Conservation (phyloP, 2,329 filamentous ascomycete species). For the Ramularia collo-cygni region DNA sequence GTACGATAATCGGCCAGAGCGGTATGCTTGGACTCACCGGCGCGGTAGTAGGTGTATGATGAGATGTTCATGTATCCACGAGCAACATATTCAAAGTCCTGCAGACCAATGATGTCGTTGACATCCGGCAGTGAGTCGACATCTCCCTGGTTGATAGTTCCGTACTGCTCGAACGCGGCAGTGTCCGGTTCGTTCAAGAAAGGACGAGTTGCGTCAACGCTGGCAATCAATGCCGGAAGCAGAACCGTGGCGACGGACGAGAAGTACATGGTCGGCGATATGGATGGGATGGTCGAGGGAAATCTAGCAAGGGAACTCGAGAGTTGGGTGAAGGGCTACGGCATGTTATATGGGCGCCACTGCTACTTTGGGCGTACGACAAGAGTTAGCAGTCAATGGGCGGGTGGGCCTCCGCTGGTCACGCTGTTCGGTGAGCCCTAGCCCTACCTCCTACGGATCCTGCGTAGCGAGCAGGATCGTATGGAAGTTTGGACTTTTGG, state of each 20-base stretch:
- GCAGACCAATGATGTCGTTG: constrained; percentile 10
- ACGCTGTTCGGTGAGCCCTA: too few relatives aligned
- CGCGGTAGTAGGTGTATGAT: constrained; percentile 24
- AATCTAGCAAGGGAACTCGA: too few relatives aligned
- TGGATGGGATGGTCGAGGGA: too few relatives aligned
- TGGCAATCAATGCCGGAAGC: constrained; percentile 5
- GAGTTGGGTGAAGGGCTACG: too few relatives aligned
- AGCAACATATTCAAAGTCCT: constrained; percentile 14
- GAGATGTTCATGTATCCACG: constrained; percentile 12
- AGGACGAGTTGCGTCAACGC: constrained; percentile 11
- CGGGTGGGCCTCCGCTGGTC: too few relatives aligned
- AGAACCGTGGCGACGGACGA: background rate
- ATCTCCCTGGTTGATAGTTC: constrained; percentile 8
- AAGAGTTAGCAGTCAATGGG: too few relatives aligned
- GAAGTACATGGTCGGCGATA: background rate
- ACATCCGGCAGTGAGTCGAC: constrained; percentile 8
- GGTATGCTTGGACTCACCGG: constrained; percentile 6
- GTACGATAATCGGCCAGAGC: too few relatives aligned
- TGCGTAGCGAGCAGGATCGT: too few relatives aligned
- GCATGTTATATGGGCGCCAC: too few relatives aligned
- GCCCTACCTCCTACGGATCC: too few relatives aligned
- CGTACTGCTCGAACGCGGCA: constrained; percentile 12
- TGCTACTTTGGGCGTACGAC: too few relatives aligned
- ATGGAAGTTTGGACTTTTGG: too few relatives aligned
- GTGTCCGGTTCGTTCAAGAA: constrained; percentile 14